Evolutionary conservation across 1,284 basidiomycete genomes (phyloP).

Genomic region (Calocybe gambosa): DNA sequence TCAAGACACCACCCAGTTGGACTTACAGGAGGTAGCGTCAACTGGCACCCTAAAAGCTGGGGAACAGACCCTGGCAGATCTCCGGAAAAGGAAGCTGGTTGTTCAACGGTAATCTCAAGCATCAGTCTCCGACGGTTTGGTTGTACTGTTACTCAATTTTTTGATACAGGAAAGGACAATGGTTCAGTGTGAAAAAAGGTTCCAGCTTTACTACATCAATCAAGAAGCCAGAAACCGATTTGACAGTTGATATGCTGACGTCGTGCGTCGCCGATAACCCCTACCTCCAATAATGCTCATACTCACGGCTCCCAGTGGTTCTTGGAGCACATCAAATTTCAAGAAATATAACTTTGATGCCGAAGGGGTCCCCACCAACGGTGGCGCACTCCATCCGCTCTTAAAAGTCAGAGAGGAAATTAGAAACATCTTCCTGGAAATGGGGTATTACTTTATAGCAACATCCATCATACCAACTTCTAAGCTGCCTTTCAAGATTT

Average conservation of each 20-base stretch:
- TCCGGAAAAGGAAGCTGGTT: constrained; percentile 89
- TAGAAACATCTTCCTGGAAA: constrained; percentile 97
- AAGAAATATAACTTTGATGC: constrained; percentile 99
- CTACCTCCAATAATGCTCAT: background rate
- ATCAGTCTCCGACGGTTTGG: background rate
- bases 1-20: constrained; percentile 67
- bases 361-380: constrained; percentile 82
- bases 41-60: constrained; percentile 67
- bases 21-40: constrained; percentile 71
- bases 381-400: constrained; percentile 92
- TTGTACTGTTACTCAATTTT: background rate
- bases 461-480: background rate
- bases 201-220: constrained; percentile 86
- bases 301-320: constrained; percentile 46
- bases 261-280: constrained; percentile 47
- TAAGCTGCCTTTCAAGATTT: constrained; percentile 45
- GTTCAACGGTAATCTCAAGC: constrained; percentile 49
- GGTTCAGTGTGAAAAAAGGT: constrained; percentile 90
- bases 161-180: constrained; percentile 78
- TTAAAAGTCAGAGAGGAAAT: constrained; percentile 99
- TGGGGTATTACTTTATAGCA: constrained; percentile 62
- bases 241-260: constrained; percentile 92
- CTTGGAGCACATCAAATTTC: constrained; percentile 89
- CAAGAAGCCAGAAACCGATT: constrained; percentile 96
- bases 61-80: constrained; percentile 78